Base-by-base conservation (phyloP, 768 basidiomycete genomes). In the Cyclocybe cylindracea region DNA sequence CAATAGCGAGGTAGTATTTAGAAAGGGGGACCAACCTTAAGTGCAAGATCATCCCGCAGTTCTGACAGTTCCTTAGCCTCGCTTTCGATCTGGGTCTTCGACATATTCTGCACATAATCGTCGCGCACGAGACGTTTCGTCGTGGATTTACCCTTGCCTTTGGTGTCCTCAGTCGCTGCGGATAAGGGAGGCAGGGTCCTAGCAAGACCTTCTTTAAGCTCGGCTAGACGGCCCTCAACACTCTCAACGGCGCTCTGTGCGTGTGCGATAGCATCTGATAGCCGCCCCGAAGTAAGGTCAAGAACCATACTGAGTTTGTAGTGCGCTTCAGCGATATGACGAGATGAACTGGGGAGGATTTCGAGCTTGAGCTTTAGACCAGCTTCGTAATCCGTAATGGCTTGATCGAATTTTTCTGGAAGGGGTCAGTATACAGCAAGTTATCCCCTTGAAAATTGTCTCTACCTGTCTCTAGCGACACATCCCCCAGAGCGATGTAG, bases 401-500 rank as follows among this genome's bases (percentile, higher is more conserved):
- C 95, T 70, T 96, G 92, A 57, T 94, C 90, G 66, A 98, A 97
- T 73, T 97, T 97, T 69, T 98, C 95, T 96, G 70, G 16, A 46
- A 14, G 11, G 3, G 24, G 19, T 29, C 46, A n/a, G 35, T 13
- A 14, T 61, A n/a, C 41, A 34, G 19, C 32, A 13, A 51, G 32
- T 10, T 5, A 24, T 24, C 24, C 36, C 13, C 31, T 46, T 33
- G 24, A 32, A 13, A 29, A 44, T 45, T 40, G 32, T 11, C 39
- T 84, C 52, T 50, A 94, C 96, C 96, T 33, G 94, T 96, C 71
- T 99, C 97, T 51, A 96, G 74, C 16, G 93, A 95, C n/a, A 99
- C 91, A 65, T 98, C 97, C 1, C 96, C 97, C 6, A 99, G 78
- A 7, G 89, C 76, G 51, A 95, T 86, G 67, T 89, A 95, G 2